Conservation (phyloP, 192 early-diverging fungal genomes). For the Backusella luteola region DNA sequence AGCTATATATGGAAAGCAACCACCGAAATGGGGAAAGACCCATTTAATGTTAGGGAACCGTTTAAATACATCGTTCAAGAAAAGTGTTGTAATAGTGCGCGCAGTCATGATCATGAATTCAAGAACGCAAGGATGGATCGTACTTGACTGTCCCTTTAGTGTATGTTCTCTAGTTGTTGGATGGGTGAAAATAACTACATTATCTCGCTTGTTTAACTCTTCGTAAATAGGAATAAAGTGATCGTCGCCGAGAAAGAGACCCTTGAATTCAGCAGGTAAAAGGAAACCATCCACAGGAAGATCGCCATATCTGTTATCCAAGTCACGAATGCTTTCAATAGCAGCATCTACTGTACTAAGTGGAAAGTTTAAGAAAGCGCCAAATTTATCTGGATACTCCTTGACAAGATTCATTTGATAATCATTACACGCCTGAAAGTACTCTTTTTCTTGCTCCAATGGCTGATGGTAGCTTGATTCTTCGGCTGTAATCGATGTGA, state of each 20-base stretch:
- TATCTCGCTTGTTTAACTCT: not conserved
- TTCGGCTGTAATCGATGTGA: not conserved
- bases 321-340: not conserved
- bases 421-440: not conserved
- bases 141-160: not conserved
- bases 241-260: not conserved
- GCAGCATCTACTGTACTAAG: not conserved
- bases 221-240: not conserved
- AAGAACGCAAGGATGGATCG: not conserved
- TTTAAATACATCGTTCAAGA: not conserved
- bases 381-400: not conserved
- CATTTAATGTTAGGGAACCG: not conserved
- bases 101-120: not conserved
- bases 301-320: not conserved
- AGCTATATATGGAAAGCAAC: not conserved
- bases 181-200: not conserved
- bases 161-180: not conserved
- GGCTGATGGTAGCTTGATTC: not conserved
- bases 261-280: not conserved
- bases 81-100: not conserved
- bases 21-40: not conserved
- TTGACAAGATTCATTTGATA: conserved; percentile 2
- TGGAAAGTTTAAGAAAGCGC: not conserved
- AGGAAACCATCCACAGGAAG: not conserved
- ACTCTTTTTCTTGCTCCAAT: not conserved